Base-by-base conservation (phyloP, 2,329 filamentous ascomycete species). In the Ploettnerulaceae sp. region DNA sequence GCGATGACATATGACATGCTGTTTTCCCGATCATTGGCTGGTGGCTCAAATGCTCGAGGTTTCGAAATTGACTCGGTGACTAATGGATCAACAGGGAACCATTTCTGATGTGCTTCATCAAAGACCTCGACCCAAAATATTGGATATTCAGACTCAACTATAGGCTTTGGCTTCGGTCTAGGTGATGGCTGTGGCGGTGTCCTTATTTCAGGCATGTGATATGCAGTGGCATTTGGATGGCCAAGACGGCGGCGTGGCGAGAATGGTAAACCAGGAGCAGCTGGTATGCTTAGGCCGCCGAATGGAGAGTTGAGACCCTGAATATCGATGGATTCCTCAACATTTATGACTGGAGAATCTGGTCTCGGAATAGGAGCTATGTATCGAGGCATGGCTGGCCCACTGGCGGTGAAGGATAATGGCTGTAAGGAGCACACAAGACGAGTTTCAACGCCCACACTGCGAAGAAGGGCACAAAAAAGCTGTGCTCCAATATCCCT, bases 71-170 rank as follows among this genome's bases (percentile, higher is more conserved):
- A 85, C 45, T 79, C 75, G 0, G 90, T 95, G 2, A 93, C 89
- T 0, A 96, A 67, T 0, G 90, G 81, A 62, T 98, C 93, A 28
- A 93, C 79, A 0, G 89, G 77, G 45, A 95, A 79, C 93, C 93
- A 98, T 70, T 89, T 95, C 62, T 96, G 87, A 54, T 89, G 80
- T 0, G 86, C 85, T 43, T 81, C 73, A 53, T 96, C 90, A 54
- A 95, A 86, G 3, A 88, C 83, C 67, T 98, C 93, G 0, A 96
- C 84, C 93, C 93, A 98, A 63, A 89, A 97, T 3, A 97, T 75
- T 0, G 93, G 93, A 59, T 84, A 87, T 0, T 78, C 66, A 0
- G 89, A 90, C 60, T 91, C 87, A 18, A 74, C 75, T 8, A 84
- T 76, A 11, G 62, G 67, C 61, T 68, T 41, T 55, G 59, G 18